Conservation (phyloP, 345 rosid species). For the Bretschneidera sinensis region DNA sequence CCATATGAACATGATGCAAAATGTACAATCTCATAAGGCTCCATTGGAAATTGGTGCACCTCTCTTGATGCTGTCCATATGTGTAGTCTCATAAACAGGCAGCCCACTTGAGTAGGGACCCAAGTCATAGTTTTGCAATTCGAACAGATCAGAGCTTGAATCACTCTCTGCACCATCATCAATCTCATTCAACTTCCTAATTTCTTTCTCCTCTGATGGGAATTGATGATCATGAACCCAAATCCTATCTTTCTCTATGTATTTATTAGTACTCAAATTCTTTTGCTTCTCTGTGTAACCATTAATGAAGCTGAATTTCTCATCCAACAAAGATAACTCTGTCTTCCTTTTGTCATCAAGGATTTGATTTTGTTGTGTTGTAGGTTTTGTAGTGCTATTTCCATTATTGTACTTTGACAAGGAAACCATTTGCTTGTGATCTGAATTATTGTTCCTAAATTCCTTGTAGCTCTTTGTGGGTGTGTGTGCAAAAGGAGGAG, state of each 20-base stretch:
- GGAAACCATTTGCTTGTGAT: slow-evolving; percentile 41
- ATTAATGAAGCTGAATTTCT: slow-evolving; percentile 30
- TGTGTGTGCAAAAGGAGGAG: slow-evolving; percentile 58
- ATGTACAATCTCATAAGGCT: slow-evolving; percentile 23
- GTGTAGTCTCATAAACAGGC: slow-evolving; percentile 90
- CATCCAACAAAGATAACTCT: slow-evolving; percentile 35
- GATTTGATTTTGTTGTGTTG: slow-evolving; percentile 10
- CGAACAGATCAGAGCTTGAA: slow-evolving; percentile 95
- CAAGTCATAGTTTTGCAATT: slow-evolving; percentile 72
- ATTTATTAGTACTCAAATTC: neutral
- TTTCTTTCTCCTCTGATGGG: slow-evolving; percentile 28
- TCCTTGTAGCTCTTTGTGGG: slow-evolving; percentile 57
- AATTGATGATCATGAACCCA: slow-evolving; percentile 23
- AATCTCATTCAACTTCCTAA: slow-evolving; percentile 27
- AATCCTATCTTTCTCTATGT: slow-evolving; percentile 27
- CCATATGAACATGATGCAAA: slow-evolving; percentile 9
- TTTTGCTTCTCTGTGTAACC: slow-evolving; percentile 2
- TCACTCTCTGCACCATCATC: slow-evolving; percentile 83
- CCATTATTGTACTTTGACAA: slow-evolving; percentile 24
- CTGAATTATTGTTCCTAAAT: slow-evolving; percentile 36
- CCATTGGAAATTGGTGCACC: slow-evolving; percentile 54
- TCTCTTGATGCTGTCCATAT: slow-evolving; percentile 63
- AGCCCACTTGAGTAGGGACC: slow-evolving; percentile 57
- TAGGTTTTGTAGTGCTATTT: slow-evolving; percentile 1
- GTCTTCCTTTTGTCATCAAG: slow-evolving; percentile 26